Evolutionary conservation across 352 stramenopile species (phyloP), one percentile per base, ranked within the genome.

Genomic region (Pythium oligandrum): DNA sequence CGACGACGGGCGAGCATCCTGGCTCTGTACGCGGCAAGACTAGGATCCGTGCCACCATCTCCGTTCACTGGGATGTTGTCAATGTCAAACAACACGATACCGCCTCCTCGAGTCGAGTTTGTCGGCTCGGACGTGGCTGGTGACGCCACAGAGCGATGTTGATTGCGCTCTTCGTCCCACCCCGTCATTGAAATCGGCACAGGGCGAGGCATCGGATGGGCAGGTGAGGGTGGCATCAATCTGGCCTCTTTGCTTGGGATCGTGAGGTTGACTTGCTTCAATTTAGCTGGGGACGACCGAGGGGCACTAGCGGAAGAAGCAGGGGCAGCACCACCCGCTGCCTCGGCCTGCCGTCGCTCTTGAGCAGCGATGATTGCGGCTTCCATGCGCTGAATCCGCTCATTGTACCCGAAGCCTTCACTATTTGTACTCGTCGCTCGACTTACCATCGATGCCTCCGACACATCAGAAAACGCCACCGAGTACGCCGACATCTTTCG

Each of bases 351-450:
- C 17, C 52, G 44, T 1, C 53, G 45, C 32, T 60, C 53, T 40
- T 40, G 44, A 1, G 53, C 53, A 9, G 48, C 3, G 12, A 44
- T 30, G 10, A 60, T 54, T 1, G 55, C 55, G 3, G 56, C 49
- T 52, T 88, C 77, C 68, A 88, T 75, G 31, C 81, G 64, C 49
- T 79, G 75, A 55, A 88, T 88, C 36, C 77, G 68, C 35, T 83
- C 72, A 48, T 86, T 88, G 58, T 84, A 88, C 1, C 60, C 65
- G 38, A 84, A 51, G 7, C 83, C 69, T 39, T 88, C 77, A n/a
- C 72, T 83, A 6, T 56, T 81, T 7, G 70, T 85, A 51, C 74
- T 86, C 12, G 68, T 63, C 11, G 79, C 57, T 2, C 71, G 68
- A 55, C 72, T 83, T 40, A 60, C 60, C 44, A 77, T 65, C 3